Evolutionary conservation across 345 rosid genomes (phyloP).

Genomic region (Atalantia buxifolia): DNA sequence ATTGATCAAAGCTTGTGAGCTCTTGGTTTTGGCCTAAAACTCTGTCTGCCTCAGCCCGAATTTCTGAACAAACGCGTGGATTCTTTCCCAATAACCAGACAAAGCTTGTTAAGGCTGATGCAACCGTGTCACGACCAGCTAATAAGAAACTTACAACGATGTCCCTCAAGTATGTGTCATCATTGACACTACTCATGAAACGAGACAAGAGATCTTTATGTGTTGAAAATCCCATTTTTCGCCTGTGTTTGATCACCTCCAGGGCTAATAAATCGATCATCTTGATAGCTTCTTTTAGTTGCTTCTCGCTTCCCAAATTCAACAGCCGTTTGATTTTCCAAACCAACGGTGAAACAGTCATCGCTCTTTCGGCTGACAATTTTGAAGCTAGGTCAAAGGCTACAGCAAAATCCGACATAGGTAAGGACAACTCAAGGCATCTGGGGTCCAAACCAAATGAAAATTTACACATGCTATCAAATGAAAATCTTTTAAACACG

Average conservation of each 20-base stretch:
- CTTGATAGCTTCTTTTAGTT: conserved; percentile 42
- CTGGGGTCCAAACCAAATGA: conserved; percentile 70
- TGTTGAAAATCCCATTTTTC: conserved; percentile 28
- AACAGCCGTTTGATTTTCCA: conserved; percentile 64
- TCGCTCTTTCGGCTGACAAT: conserved; percentile 62
- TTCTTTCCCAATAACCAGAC: conserved; percentile 43
- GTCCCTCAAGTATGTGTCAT: conserved; percentile 50
- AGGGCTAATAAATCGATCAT: conserved; percentile 42
- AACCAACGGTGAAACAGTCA: conserved; percentile 40
- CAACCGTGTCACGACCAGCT: conserved; percentile 65
- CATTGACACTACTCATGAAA: conserved; percentile 47
- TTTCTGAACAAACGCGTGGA: conserved; percentile 28
- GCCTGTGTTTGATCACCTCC: conserved; percentile 47
- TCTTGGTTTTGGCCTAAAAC: conserved; percentile 31
- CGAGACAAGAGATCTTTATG: conserved; percentile 64
- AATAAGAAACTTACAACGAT: conserved; percentile 63
- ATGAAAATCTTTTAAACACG: conserved; percentile 58
- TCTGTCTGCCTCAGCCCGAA: conserved; percentile 34
- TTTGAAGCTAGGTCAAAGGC: conserved; percentile 66
- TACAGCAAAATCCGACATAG: conserved; percentile 49
- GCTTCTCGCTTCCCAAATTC: conserved; percentile 64
- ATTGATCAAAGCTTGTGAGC: conserved; percentile 29
- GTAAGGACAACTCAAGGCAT: conserved; percentile 49
- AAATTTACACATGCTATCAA: conserved; percentile 55
- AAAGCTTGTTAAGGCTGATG: conserved; percentile 50